Base-by-base conservation (phyloP, 2,329 filamentous ascomycete genomes). In the Aspergillus piperis region DNA sequence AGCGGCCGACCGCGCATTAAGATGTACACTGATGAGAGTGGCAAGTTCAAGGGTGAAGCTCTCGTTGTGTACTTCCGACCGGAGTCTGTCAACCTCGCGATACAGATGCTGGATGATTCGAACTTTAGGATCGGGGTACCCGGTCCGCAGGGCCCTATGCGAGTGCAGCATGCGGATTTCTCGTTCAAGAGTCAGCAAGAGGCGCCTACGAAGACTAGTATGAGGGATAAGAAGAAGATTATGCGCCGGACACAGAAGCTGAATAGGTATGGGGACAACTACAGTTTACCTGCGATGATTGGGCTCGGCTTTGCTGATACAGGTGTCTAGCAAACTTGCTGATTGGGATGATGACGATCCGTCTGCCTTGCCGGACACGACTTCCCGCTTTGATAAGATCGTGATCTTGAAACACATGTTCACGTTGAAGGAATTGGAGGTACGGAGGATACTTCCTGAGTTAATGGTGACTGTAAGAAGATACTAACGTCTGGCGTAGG, bases 391-490 rank as follows among this genome's bases (percentile, higher is more conserved):
- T 78, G 90, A 93, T 69, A 96, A 93, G 74, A 82, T 91, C 15
- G 93, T 96, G 27, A 88, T 98, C 60, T 80, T 99, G 64, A 91
- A 91, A 72, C 88, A 96, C 78, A 96, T 96, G 89, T 99, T 99
- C 77, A 96, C 92, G 1, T 82, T 94, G 44, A 74, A 88, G 63
- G 91, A 96, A 78, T 82, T 98, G 25, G 88, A 92, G 68, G 81
- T 81, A 66, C 51, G 70, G 32, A 6, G 27, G 23, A 13, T 30
- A 11, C 50, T 51, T 32, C 19, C 50, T 21, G 30, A 17, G 21
- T 1, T 39, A 49, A 3, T 5, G 6, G 21, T 38, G 41, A 38
- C 6, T 25, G 17, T 57, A 8, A 17, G 10, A 23, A 17, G 10
- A 23, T 50, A 44, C 66, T 74, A 57, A 75, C 64, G 21, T 23